These are phyloP conservation scores for Mycothermus thermophilus DNA, from an alignment of 495 filamentous ascomycete species.

Conservation along the genomic window DNA sequence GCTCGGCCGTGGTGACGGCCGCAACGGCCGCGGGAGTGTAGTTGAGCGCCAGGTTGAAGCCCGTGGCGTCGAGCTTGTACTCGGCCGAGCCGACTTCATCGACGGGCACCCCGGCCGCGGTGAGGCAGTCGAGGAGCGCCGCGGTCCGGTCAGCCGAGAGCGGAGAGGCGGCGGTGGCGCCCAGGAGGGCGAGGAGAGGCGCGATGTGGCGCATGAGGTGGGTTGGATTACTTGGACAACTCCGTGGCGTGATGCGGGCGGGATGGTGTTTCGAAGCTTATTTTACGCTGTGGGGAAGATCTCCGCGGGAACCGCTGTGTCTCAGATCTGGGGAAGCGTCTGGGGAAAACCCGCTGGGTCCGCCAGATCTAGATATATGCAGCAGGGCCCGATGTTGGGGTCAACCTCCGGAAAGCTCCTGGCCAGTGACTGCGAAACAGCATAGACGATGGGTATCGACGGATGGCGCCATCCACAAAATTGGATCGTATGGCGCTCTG, in stretches of 20 bases:
- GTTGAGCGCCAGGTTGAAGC: constrained; percentile 28
- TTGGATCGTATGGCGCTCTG: constrained; percentile 16
- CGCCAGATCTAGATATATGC: constrained; percentile 16
- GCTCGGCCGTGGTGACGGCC: constrained; percentile 22
- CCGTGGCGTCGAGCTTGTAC: constrained; percentile 27
- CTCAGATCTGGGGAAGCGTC: constrained; percentile 14
- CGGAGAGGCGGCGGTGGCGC: constrained; percentile 8
- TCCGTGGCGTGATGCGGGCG: constrained; percentile 8
- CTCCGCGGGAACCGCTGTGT: constrained; percentile 9
- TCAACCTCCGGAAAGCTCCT: constrained; percentile 5
- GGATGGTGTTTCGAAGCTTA: constrained; percentile 1
- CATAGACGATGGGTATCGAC: constrained; percentile 6
- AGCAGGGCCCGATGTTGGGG: constrained; percentile 4
- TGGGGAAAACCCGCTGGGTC: constrained; percentile 21
- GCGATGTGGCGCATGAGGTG: constrained; percentile 7
- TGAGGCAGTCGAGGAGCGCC: constrained; percentile 27
- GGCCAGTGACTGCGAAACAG: constrained; percentile 2
- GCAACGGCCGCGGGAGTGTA: constrained; percentile 29
- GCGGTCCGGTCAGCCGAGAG: constrained; percentile 15
- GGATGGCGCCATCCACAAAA: constrained; percentile 9
- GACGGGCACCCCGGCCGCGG: constrained; percentile 18
- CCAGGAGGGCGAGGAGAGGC: constrained; percentile 12
- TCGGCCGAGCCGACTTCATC: constrained; percentile 21
- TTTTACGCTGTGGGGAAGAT: constrained; percentile 4
- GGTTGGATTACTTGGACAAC: background rate